phyloP scores from a whole-genome alignment of 139 green algal genomes.

The Picochlorum sp. region DNA sequence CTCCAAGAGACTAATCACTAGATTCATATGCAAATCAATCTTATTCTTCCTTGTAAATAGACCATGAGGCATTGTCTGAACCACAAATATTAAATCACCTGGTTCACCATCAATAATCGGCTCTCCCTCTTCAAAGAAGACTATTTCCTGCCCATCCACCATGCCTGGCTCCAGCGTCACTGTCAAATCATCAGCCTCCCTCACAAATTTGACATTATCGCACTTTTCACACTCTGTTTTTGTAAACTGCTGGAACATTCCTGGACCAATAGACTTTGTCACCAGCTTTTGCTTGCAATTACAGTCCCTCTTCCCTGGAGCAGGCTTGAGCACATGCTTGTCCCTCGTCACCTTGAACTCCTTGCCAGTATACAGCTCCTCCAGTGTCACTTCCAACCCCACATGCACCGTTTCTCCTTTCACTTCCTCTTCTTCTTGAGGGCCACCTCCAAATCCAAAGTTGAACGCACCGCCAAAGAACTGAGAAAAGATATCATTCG shows the following conservation, averaged over 20 bases:
- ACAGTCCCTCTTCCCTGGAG: conserved; percentile 85
- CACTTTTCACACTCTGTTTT: conserved; percentile 87
- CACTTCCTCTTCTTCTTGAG: conserved; percentile 74
- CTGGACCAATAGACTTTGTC: conserved; percentile 88
- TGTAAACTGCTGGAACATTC: conserved; percentile 98
- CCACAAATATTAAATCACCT: conserved; percentile 74
- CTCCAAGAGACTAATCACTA: conserved; percentile 76
- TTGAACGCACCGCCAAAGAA: conserved; percentile 66
- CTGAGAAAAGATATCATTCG: conserved; percentile 82
- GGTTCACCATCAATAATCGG: conserved; percentile 88
- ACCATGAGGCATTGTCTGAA: conserved; percentile 35
- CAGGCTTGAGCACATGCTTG: conserved; percentile 81
- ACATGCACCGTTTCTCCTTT: conserved; percentile 80
- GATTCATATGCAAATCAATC: conserved; percentile 55
- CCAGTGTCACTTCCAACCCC: conserved; percentile 74
- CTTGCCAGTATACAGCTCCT: conserved; percentile 87
- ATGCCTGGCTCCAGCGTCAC: conserved; percentile 92
- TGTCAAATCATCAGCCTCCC: conserved; percentile 63
- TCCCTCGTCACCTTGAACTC: conserved; percentile 76
- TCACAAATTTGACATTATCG: conserved; percentile 74
- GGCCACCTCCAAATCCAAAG: conserved; percentile 36
- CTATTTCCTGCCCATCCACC: conserved; percentile 71
- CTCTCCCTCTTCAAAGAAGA: conserved; percentile 94
- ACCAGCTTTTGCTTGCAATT: conserved; percentile 93
- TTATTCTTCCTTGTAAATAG: conserved; percentile 45